Evolutionary conservation across 345 rosid species (phyloP).

Genomic region (Melaleuca alternifolia): DNA sequence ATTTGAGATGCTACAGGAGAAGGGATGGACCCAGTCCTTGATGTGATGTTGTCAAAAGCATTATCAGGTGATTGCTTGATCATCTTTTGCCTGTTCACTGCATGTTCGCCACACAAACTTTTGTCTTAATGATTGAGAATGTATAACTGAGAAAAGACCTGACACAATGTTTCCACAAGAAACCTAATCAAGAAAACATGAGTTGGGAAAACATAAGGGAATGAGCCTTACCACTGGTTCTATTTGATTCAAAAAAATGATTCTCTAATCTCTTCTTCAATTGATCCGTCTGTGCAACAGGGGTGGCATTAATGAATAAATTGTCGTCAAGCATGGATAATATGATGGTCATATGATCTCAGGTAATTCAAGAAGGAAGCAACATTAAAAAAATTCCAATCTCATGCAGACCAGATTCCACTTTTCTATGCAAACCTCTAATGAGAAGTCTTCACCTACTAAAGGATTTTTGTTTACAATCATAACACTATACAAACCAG

Average conservation of each 20-base stretch:
- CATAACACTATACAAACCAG: background rate
- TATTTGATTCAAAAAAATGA: constrained; percentile 61
- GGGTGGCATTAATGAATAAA: background rate
- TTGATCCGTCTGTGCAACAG: constrained; percentile 17
- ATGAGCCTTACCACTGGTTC: constrained; percentile 44
- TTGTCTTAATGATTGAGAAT: background rate
- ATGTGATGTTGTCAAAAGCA: constrained; percentile 45
- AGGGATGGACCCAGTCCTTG: constrained; percentile 54
- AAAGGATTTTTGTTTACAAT: background rate
- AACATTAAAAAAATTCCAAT: background rate
- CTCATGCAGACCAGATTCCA: background rate
- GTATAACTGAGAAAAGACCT: background rate
- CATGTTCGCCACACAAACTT: constrained; percentile 62
- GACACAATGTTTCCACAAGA: background rate
- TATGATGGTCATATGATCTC: background rate
- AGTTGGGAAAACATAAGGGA: background rate
- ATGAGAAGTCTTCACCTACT: background rate
- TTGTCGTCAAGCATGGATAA: background rate
- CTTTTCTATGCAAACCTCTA: background rate
- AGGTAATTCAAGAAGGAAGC: background rate
- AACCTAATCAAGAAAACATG: background rate
- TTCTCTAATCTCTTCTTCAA: constrained; percentile 63
- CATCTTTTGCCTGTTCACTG: constrained; percentile 66
- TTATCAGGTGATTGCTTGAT: constrained; percentile 55
- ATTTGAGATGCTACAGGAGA: constrained; percentile 85